Evolutionary conservation across 2,329 filamentous ascomycete genomes (phyloP).

Genomic region (Arthrinium phaeospermum): DNA sequence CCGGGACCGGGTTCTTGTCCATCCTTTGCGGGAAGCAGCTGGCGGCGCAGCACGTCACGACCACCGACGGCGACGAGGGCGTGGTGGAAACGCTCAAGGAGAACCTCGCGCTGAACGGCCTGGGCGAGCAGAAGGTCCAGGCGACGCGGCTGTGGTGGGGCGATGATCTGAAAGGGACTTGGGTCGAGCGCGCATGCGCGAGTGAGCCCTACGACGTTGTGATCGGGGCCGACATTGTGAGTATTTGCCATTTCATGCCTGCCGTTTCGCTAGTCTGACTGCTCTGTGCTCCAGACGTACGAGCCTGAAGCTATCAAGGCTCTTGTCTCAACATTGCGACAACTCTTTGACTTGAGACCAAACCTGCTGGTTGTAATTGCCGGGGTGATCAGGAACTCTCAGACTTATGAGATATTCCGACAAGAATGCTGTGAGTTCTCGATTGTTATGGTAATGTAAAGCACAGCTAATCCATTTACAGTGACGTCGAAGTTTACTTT

Average conservation of each 20-base stretch:
- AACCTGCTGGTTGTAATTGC: constrained; percentile 67
- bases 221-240: constrained; percentile 40
- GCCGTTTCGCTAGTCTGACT: background rate
- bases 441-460: background rate
- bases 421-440: constrained; percentile 61
- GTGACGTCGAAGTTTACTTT: constrained; percentile 42
- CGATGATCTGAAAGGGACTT: constrained; percentile 30
- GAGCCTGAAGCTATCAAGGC: constrained; percentile 67
- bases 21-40: constrained; percentile 67
- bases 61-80: constrained; percentile 66
- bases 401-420: constrained; percentile 65
- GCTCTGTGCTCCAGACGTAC: constrained; percentile 62
- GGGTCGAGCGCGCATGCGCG: constrained; percentile 34
- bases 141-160: constrained; percentile 45
- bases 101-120: constrained; percentile 57
- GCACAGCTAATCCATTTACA: background rate
- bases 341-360: constrained; percentile 64
- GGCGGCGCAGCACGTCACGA: constrained; percentile 56
- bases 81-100: constrained; percentile 57
- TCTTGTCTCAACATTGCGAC: constrained; percentile 67
- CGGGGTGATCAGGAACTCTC: constrained; percentile 64
- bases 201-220: constrained; percentile 36
- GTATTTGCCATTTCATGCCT: background rate
- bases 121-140: constrained; percentile 34
- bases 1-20: constrained; percentile 70